These are phyloP conservation scores for Tricholoma furcatifolium DNA, from an alignment of 768 basidiomycete genomes.

Conservation along the genomic window DNA sequence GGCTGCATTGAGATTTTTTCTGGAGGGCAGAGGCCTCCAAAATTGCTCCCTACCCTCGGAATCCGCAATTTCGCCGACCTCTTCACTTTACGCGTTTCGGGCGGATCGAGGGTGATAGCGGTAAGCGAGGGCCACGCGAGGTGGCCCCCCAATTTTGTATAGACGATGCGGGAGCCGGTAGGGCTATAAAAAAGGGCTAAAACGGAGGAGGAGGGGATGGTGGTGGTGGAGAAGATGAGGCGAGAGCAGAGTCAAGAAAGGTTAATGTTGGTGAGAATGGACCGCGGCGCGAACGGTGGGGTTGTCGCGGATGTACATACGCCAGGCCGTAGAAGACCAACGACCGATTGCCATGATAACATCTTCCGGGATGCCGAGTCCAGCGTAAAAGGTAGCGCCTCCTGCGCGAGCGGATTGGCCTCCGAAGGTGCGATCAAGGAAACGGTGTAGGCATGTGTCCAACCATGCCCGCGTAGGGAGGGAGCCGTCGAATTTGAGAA, in stretches of 20 bases:
- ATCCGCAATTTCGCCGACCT: no score
- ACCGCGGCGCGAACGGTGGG: constrained; percentile 15
- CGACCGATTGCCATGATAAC: constrained; percentile 23
- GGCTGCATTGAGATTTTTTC: no score
- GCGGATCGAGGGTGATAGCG: no score
- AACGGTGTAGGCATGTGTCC: constrained; percentile 14
- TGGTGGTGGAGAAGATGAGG: constrained; percentile 20
- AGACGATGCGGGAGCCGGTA: no score
- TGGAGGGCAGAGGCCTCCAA: no score
- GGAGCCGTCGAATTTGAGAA: constrained; percentile 19
- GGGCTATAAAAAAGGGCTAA: no score
- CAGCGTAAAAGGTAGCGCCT: constrained; percentile 25
- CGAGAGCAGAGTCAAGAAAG: neutral
- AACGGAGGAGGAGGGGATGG: constrained; percentile 9
- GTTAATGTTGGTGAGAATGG: constrained; percentile 17
- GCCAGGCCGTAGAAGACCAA: constrained; percentile 24
- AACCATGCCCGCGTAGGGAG: constrained; percentile 22
- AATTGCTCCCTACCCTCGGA: no score
- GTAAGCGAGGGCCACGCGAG: no score
- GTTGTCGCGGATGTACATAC: constrained; percentile 21
- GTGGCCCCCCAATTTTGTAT: no score
- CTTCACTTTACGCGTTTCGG: no score
- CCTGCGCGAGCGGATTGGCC: constrained; percentile 20
- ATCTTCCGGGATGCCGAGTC: constrained; percentile 19
- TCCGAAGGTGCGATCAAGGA: constrained; percentile 16